Base-by-base conservation (phyloP, 495 filamentous ascomycete genomes). In the Cercophora scortea region DNA sequence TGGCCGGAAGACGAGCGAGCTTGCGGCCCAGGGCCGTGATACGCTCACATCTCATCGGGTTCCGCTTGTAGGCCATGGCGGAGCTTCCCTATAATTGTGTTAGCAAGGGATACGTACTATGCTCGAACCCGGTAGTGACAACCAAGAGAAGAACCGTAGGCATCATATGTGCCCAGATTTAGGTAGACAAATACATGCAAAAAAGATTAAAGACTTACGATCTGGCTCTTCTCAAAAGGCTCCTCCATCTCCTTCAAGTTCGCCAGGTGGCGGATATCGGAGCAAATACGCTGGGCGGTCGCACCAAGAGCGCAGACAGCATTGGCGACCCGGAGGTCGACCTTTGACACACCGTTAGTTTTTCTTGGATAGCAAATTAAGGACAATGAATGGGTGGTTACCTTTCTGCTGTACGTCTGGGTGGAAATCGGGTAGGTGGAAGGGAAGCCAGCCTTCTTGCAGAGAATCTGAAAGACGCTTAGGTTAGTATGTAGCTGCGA, bases 181-280 rank as follows among this genome's bases (percentile, higher is more conserved):
- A 25, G 2, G 25, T 25, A 25, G 25, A 25, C 25, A 25, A 25
- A 5, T n/a, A 5, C 25, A 25, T n/a, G 25, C 25, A 25, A 2
- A 25, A 25, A 25, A 25, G 25, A 25, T 25, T 25, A 5, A 5
- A 2, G 25, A 25, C 25, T 44, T 44, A 17, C 82, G 39, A 89
- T 88, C 60, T 89, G 86, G 54, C 78, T 75, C 54, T 80, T 86
- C 71, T 95, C 92, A 51, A 94, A 93, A 2, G 92, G 92, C 75
- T 96, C 92, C 67, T 97, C 90, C 55, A 95, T 75, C 71, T 93
- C 83, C 67, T 74, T 74, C 33, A 62, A 54, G 47, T 64, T 60
- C 3, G 87, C 87, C n/a, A 94, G 73, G 61, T 89, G 87, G 32
- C 90, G 79, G 54, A 95, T 88, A 61, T 92, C 89, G 58, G 77